Evolutionary conservation across 805 yeast species (phyloP).

Genomic region (Priceomyces carsonii): DNA sequence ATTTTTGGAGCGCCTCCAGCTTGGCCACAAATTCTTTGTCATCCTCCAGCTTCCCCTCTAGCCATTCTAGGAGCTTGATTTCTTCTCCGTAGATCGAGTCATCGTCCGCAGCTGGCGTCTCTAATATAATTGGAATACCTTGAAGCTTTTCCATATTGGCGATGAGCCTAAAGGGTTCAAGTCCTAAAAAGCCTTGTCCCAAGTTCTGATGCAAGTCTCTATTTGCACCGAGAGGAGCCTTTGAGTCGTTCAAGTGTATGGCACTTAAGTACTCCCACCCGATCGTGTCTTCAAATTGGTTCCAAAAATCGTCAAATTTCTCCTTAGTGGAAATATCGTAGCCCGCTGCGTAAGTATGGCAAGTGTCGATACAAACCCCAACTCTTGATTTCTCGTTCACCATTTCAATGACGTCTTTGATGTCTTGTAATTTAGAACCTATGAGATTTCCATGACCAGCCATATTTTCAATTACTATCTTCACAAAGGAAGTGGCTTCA

Average conservation of each 20-base stretch:
- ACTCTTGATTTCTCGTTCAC: slow-evolving; percentile 80
- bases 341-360: slow-evolving; percentile 97
- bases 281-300: slow-evolving; percentile 66
- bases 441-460: slow-evolving; percentile 94
- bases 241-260: slow-evolving; percentile 91
- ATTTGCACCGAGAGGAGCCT: slow-evolving; percentile 88
- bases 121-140: slow-evolving; percentile 77
- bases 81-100: slow-evolving; percentile 76
- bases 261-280: slow-evolving; percentile 78
- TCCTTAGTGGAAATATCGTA: slow-evolving; percentile 73
- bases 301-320: slow-evolving; percentile 68
- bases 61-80: slow-evolving; percentile 80
- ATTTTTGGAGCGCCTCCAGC: slow-evolving; percentile 46
- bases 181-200: slow-evolving; percentile 86
- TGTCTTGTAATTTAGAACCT: slow-evolving; percentile 78
- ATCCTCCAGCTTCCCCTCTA: slow-evolving; percentile 55
- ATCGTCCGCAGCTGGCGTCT: slow-evolving; percentile 77
- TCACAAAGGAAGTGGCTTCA: slow-evolving; percentile 71
- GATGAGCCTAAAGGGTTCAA: slow-evolving; percentile 77
- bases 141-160: slow-evolving; percentile 67
- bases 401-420: slow-evolving; percentile 69
- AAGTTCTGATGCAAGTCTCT: slow-evolving; percentile 88
- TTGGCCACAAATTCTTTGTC: slow-evolving; percentile 58
- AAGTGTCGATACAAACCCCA: slow-evolving; percentile 97
- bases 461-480: slow-evolving; percentile 93